Conservation (phyloP, 495 filamentous ascomycete genomes). For the Lasiosphaeris hirsuta region DNA sequence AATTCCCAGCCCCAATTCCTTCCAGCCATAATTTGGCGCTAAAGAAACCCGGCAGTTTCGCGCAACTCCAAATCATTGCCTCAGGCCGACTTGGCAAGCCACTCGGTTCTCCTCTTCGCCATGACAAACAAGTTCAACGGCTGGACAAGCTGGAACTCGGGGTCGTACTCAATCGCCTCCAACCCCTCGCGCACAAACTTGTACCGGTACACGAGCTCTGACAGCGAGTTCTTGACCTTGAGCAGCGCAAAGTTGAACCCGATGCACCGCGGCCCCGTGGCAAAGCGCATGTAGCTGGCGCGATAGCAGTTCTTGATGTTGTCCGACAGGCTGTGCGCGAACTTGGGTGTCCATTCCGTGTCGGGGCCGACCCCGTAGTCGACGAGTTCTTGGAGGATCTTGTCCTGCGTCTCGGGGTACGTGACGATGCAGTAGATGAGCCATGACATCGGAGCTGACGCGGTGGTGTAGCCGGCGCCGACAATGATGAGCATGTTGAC, state of each 20-base stretch:
- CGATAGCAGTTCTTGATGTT: slow-evolving; percentile 44
- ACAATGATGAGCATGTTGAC: slow-evolving; percentile 32
- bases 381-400: slow-evolving; percentile 51
- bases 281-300: slow-evolving; percentile 52
- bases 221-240: slow-evolving; percentile 51
- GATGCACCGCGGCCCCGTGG: slow-evolving; percentile 51
- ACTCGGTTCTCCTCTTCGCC: slow-evolving; percentile 43
- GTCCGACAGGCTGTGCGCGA: slow-evolving; percentile 48
- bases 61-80: no score
- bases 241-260: slow-evolving; percentile 57
- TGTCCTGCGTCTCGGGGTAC: slow-evolving; percentile 50
- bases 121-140: slow-evolving; percentile 54
- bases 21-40: no score
- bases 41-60: no score
- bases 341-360: slow-evolving; percentile 39
- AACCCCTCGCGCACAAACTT: slow-evolving; percentile 40
- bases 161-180: slow-evolving; percentile 53
- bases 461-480: slow-evolving; percentile 56
- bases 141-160: slow-evolving; percentile 53
- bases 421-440: slow-evolving; percentile 46
- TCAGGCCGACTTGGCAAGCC: slow-evolving; percentile 30
- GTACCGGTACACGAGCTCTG: slow-evolving; percentile 53
- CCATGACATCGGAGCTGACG: slow-evolving; percentile 51
- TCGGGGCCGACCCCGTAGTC: slow-evolving; percentile 39
- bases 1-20: no score